Evolutionary conservation across 495 filamentous ascomycete species (phyloP), one percentile per base, ranked within the genome.

Genomic region (Penicillium tannophilum): DNA sequence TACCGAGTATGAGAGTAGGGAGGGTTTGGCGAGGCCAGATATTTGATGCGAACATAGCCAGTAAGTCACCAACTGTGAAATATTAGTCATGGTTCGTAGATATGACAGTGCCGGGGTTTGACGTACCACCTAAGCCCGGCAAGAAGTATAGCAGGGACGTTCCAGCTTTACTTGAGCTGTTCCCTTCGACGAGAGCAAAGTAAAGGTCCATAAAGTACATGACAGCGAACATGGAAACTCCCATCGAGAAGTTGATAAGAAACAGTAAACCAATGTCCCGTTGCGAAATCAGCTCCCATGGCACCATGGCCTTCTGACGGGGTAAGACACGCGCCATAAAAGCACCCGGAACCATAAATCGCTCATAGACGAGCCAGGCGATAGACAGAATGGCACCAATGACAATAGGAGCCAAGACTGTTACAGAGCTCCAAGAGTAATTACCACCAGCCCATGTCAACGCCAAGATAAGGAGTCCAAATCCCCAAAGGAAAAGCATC

Each of bases 181-280:
- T 77, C 24, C 69, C 73, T 63, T 79, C 66, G 1, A 85, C 84
- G 9, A 86, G 62, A 2, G 79, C 72, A 63, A 85, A 87, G 67
- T 86, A 88, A 11, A 86, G 67, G 33, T 78, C 77, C 62, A 86
- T 79, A 59, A 84, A 87, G 65, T 88, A 88, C 65, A 86, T 82
- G 28, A 86, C 76, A 12, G 76, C 73, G 61, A 77, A 80, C 63
- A 79, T 72, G 17, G 71, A 66, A 60, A 62, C 77, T 9, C 84
- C 84, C 3, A 77, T 73, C 9, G 76, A 64, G 48, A 85, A 80
- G 67, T 84, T 80, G 61, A 86, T 68, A 33, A 79, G 70, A n/a
- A 79, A 72, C 14, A 87, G 58, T 39, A 85, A 67, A 2, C 77
- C 69, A 12, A 80, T 75, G 61, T 88, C 82, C n/a, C 75, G 69